These are phyloP conservation scores for Penicillium steckii DNA, from an alignment of 495 filamentous ascomycete genomes.

Conservation along the genomic window DNA sequence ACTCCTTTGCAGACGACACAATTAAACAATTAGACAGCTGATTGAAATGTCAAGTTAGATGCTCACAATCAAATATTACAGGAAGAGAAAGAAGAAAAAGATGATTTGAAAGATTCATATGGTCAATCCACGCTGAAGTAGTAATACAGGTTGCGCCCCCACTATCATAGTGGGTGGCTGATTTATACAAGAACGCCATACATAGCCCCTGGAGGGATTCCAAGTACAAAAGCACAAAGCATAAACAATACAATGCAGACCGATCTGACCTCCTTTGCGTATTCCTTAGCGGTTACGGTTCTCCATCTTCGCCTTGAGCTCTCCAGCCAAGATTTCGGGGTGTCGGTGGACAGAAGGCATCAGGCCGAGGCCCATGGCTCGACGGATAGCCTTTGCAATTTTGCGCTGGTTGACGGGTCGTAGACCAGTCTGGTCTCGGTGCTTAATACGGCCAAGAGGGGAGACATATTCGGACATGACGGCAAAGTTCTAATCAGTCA, in stretches of 20 bases:
- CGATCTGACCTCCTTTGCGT: too few species aligned
- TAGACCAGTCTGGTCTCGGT: constrained; percentile 69
- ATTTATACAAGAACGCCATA: constrained; percentile 21
- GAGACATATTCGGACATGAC: constrained; percentile 90
- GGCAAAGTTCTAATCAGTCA: constrained; percentile 72
- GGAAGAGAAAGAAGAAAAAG: too few species aligned
- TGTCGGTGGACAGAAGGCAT: constrained; percentile 92
- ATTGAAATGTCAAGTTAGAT: too few species aligned
- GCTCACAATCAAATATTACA: too few species aligned
- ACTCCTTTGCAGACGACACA: too few species aligned
- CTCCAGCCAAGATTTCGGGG: constrained; percentile 72
- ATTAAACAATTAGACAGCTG: too few species aligned
- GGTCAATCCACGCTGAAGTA: constrained; percentile 25
- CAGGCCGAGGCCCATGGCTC: constrained; percentile 83
- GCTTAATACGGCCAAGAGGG: constrained; percentile 79
- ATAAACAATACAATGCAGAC: too few species aligned
- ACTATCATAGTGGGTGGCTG: constrained; percentile 6
- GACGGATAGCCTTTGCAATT: constrained; percentile 86
- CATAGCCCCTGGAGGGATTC: background rate
- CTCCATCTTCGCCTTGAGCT: constrained; percentile 31
- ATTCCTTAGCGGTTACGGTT: constrained; percentile 9
- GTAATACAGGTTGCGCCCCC: constrained; percentile 25
- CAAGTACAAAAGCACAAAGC: background rate
- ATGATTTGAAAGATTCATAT: constrained; percentile 1
- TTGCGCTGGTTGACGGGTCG: constrained; percentile 86